These are phyloP conservation scores for Hanseniaspora uvarum DNA, from an alignment of 1,139 yeast genomes.

Conservation along the genomic window DNA sequence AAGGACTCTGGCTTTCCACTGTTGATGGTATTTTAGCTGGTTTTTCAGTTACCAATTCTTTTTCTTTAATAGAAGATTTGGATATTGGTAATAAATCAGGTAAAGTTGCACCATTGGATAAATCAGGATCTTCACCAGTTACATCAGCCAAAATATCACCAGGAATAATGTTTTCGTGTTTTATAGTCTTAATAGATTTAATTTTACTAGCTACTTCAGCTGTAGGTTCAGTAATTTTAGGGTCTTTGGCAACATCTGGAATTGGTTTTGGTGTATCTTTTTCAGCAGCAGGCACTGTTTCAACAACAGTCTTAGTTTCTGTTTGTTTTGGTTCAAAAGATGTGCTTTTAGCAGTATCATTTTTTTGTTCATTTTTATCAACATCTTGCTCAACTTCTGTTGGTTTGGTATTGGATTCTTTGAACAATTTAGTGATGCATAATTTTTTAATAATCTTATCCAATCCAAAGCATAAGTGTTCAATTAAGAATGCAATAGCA, in stretches of 20 bases:
- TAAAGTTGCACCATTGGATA: constrained; percentile 32
- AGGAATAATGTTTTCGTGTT: background rate
- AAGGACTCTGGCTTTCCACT: background rate
- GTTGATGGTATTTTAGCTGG: background rate
- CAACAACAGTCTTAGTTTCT: background rate
- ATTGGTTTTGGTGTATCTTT: background rate
- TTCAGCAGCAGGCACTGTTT: background rate
- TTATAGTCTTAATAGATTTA: background rate
- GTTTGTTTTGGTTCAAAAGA: background rate
- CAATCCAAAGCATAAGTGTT: constrained; percentile 23
- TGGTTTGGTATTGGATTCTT: background rate
- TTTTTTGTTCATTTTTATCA: background rate
- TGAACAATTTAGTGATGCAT: constrained; percentile 4
- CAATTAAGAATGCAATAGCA: constrained; percentile 23
- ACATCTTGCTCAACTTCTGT: background rate
- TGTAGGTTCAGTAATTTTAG: background rate
- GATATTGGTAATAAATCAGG: constrained; percentile 32
- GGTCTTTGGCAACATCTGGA: background rate
- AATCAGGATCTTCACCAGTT: background rate
- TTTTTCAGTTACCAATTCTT: background rate
- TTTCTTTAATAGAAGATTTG: constrained; percentile 22
- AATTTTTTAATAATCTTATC: constrained; percentile 10
- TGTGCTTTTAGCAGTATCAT: background rate
- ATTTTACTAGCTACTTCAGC: background rate
- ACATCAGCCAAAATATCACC: constrained; percentile 1